Percentiles rank a stretch among this genome's conserved stretches.
Conservation (phyloP, 441 rosid genomes). For the Breynia disticha region DNA sequence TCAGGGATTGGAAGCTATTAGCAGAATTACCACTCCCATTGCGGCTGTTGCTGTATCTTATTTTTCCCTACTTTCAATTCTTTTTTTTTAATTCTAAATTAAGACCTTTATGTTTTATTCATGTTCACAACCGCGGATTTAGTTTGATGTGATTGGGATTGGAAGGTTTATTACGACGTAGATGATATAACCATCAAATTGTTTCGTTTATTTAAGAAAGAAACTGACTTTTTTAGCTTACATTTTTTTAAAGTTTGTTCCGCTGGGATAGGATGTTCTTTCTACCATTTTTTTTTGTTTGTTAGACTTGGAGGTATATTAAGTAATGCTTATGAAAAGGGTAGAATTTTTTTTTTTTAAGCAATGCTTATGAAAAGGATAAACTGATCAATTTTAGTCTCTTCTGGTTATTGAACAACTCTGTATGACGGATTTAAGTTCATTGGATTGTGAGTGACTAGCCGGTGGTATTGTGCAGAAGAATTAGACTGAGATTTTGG, state of each 20-base stretch:
- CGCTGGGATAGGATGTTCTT: too few relatives aligned
- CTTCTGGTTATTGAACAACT: too few relatives aligned
- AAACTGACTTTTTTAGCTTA: background rate
- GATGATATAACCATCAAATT: background rate
- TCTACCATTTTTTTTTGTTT: too few relatives aligned
- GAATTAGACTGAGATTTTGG: background rate
- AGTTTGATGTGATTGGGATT: background rate
- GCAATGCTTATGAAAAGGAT: too few relatives aligned
- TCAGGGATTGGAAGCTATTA: slow-evolving; percentile 83
- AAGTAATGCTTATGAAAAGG: too few relatives aligned
- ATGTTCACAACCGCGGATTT: background rate
- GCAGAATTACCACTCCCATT: slow-evolving; percentile 75
- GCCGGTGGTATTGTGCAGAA: background rate
- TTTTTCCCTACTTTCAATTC: slow-evolving; percentile 9
- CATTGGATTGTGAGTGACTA: background rate
- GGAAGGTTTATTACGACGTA: background rate
- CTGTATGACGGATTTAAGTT: too few relatives aligned
- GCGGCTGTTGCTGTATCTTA: slow-evolving; percentile 91
- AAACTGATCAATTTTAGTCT: too few relatives aligned
- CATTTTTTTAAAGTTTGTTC: too few relatives aligned
- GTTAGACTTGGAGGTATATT: too few relatives aligned
- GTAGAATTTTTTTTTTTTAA: too few relatives aligned
- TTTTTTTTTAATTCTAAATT: background rate
- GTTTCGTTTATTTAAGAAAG: background rate
- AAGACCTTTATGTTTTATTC: too few relatives aligned